Conservation (phyloP, 1,284 basidiomycete species). For the Melampsora occidentalis region DNA sequence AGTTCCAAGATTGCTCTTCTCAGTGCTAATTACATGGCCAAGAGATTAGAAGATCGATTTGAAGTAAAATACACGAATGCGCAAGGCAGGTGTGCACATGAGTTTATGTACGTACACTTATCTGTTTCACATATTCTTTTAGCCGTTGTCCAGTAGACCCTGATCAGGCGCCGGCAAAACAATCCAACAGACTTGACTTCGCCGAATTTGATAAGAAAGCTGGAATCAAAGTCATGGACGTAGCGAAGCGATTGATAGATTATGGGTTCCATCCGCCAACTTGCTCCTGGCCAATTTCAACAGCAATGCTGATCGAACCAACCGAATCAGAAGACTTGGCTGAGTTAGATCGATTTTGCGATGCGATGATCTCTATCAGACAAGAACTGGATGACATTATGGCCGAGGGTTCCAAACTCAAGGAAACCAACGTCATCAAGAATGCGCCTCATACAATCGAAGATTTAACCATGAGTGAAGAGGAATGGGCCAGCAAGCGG, state of each 20-base stretch:
- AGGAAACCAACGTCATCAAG: conserved; percentile 73
- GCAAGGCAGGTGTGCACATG: conserved; percentile 88
- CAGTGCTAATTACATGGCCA: conserved; percentile 95
- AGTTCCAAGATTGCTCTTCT: conserved; percentile 83
- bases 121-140: not conserved
- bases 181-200: conserved; percentile 66
- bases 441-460: conserved; percentile 89
- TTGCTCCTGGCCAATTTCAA: conserved; percentile 89
- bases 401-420: conserved; percentile 73
- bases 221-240: conserved; percentile 87
- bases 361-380: conserved; percentile 94
- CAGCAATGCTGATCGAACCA: conserved; percentile 86
- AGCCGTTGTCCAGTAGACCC: not conserved
- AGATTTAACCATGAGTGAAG: conserved; percentile 66
- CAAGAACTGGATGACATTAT: conserved; percentile 84
- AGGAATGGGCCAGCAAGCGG: conserved; percentile 75
- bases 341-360: conserved; percentile 90
- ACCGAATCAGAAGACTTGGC: conserved; percentile 88
- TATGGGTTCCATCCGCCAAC: conserved; percentile 81
- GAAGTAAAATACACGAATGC: conserved; percentile 83
- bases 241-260: conserved; percentile 87
- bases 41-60: conserved; percentile 79
- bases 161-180: not conserved
- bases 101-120: conserved; percentile 62
- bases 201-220: conserved; percentile 86